These are phyloP conservation scores for Crepidotus sp. DNA, from an alignment of 1,284 basidiomycete species.

Conservation along the genomic window DNA sequence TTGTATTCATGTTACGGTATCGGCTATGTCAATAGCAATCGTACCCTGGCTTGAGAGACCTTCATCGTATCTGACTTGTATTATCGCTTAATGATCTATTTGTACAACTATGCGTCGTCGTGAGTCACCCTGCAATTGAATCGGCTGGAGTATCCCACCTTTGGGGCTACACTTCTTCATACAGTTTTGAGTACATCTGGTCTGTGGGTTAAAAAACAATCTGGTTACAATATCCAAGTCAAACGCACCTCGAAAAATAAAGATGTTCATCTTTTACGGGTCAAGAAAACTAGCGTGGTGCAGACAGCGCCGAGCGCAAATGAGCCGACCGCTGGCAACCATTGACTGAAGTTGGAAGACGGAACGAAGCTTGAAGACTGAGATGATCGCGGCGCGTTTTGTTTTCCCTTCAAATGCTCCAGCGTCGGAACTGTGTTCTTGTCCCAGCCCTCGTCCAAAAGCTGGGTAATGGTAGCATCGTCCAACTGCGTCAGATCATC, in stretches of 20 bases:
- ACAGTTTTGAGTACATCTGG: not conserved
- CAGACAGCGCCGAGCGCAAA: constrained; percentile 16
- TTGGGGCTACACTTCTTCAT: not conserved
- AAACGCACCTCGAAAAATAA: not conserved
- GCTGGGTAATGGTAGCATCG: constrained; percentile 46
- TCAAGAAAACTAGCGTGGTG: constrained; percentile 10
- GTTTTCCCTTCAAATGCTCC: constrained; percentile 30
- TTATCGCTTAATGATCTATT: constrained; percentile 38
- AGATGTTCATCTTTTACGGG: constrained; percentile 9
- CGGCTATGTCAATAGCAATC: constrained; percentile 68
- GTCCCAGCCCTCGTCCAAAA: constrained; percentile 69
- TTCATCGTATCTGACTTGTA: not conserved
- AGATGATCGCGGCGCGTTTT: constrained; percentile 1
- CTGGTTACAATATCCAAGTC: not conserved
- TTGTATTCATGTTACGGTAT: constrained; percentile 73
- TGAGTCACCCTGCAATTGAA: not conserved
- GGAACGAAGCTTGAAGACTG: not conserved
- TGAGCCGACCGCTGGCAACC: constrained; percentile 7
- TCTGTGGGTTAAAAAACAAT: not conserved
- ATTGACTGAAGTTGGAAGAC: constrained; percentile 2
- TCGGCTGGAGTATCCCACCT: not conserved
- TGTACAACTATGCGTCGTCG: not conserved
- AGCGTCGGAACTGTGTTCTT: constrained; percentile 42
- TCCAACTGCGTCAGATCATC: constrained; percentile 67
- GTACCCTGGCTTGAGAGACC: not conserved